A percentile compares a stretch with the other conserved stretches of the same genome.
phyloP scores from a whole-genome alignment of 2,329 filamentous ascomycete genomes.

The Dactylella cylindrospora region DNA sequence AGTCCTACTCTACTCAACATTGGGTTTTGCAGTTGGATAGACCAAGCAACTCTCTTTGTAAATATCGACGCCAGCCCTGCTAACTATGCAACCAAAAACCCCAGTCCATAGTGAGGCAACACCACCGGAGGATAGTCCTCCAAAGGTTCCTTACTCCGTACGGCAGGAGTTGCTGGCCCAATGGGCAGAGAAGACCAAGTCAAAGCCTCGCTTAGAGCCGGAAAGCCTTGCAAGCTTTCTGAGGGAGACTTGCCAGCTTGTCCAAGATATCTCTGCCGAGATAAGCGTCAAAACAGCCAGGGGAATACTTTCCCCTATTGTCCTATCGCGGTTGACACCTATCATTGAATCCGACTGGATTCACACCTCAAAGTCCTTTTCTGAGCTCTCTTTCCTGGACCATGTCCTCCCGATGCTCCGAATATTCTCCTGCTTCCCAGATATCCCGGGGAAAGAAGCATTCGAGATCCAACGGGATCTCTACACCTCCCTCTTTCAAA shows the following conservation, averaged over 20 bases:
- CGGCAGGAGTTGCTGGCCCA: too few species aligned
- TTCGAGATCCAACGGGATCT: slow-evolving; percentile 1
- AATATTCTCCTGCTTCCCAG: slow-evolving; percentile 6
- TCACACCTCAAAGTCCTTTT: neutral
- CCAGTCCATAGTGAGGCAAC: too few species aligned
- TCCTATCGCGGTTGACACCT: neutral
- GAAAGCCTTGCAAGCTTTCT: slow-evolving; percentile 6
- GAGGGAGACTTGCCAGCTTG: neutral
- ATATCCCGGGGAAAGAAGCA: neutral
- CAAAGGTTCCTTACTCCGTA: too few species aligned
- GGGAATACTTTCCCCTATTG: neutral
- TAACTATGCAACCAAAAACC: too few species aligned
- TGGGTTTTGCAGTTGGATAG: too few species aligned
- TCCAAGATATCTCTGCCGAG: slow-evolving; percentile 3
- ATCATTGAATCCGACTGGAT: slow-evolving; percentile 14
- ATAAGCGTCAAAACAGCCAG: neutral
- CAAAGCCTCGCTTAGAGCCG: too few species aligned
- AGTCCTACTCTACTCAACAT: too few species aligned
- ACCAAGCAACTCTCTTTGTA: too few species aligned
- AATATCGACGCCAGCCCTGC: too few species aligned
- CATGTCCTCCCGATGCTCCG: slow-evolving; percentile 9
- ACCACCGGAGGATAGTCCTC: too few species aligned
- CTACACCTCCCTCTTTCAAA: slow-evolving; percentile 1
- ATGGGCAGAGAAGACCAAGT: too few species aligned
- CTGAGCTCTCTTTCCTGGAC: slow-evolving; percentile 3